These are phyloP conservation scores for Populus alba DNA, from an alignment of 345 rosid species.

Conservation along the genomic window DNA sequence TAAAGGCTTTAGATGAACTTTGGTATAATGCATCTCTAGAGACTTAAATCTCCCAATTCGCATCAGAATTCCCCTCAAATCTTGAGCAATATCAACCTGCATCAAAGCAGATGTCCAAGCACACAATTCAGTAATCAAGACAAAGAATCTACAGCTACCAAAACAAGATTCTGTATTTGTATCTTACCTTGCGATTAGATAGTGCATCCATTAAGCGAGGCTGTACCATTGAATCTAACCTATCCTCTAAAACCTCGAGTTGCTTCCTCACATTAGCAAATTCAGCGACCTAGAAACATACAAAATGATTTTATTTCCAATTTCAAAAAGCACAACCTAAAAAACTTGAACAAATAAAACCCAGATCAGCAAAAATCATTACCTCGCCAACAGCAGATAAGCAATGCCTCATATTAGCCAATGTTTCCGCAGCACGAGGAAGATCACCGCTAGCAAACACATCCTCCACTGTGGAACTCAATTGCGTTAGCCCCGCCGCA, in stretches of 20 bases:
- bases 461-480: slow-evolving; percentile 96
- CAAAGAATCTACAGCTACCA: slow-evolving; percentile 4
- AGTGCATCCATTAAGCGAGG: slow-evolving; percentile 94
- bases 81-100: slow-evolving; percentile 90
- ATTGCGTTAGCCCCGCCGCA: slow-evolving; percentile 94
- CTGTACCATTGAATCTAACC: slow-evolving; percentile 92
- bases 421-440: slow-evolving; percentile 97
- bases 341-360: background rate
- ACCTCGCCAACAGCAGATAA: slow-evolving; percentile 99
- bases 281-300: slow-evolving; percentile 73
- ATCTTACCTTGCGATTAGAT: slow-evolving; percentile 76
- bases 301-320: background rate
- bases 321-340: background rate
- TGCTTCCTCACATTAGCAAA: slow-evolving; percentile 96
- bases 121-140: background rate
- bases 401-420: slow-evolving; percentile 99
- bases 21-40: slow-evolving; percentile 79
- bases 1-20: slow-evolving; percentile 79
- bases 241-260: slow-evolving; percentile 89
- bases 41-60: slow-evolving; percentile 95
- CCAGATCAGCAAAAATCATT: background rate
- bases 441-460: slow-evolving; percentile 97
- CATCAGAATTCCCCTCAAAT: slow-evolving; percentile 87
- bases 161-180: background rate
- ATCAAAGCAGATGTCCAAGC: slow-evolving; percentile 9